Evolutionary conservation across 192 early-diverging fungal genomes (phyloP).

Genomic region (Backusella luteola): DNA sequence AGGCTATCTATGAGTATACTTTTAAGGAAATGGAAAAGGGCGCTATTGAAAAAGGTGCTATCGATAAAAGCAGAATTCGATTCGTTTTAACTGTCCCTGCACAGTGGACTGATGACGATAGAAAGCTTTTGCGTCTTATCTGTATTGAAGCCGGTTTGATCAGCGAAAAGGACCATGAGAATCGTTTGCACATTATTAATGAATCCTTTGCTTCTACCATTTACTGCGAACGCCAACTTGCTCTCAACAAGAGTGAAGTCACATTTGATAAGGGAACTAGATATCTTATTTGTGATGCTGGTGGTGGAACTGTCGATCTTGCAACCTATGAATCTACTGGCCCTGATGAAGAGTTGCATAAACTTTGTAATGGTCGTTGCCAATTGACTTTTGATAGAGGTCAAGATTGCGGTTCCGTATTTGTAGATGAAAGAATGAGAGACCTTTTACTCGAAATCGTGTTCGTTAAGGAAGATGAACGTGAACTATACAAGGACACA

Average conservation of each 20-base stretch:
- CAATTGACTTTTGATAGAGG: slow-evolving; percentile 2
- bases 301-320: slow-evolving; percentile 13
- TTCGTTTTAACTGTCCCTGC: slow-evolving; percentile 9
- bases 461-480: background rate
- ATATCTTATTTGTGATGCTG: slow-evolving; percentile 14
- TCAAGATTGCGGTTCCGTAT: background rate
- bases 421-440: background rate
- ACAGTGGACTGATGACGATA: background rate
- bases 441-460: background rate
- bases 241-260: background rate
- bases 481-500: background rate
- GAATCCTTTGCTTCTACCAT: slow-evolving; percentile 10
- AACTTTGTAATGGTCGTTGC: background rate
- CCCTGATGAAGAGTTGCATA: background rate
- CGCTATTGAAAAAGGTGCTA: background rate
- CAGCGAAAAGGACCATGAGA: slow-evolving; percentile 4
- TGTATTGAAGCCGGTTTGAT: background rate
- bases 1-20: background rate
- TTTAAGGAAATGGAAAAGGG: background rate
- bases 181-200: background rate
- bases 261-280: background rate
- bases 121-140: background rate
- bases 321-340: slow-evolving; percentile 8
- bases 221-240: background rate
- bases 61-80: background rate